Evolutionary conservation across 1,139 yeast species (phyloP), one percentile per base, ranked within the genome.

Genomic region (Candida gigantensis): DNA sequence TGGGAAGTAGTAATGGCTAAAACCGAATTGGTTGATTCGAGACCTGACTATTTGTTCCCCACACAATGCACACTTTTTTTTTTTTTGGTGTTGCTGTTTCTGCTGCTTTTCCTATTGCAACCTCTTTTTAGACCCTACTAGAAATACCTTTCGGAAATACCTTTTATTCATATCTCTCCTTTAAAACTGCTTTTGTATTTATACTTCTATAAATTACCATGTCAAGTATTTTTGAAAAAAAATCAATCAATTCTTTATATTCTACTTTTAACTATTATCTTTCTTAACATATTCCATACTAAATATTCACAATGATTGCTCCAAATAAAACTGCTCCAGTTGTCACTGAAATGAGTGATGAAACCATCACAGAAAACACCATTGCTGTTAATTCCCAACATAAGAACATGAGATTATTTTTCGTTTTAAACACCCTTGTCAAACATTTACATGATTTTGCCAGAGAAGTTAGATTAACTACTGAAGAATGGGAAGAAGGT

Each of bases 401-500:
- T 28, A 41, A 44, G 14, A 48, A 57, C 28, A 46, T 47, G 32
- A 45, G 66, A 31, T 47, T 60, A 29, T 43, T 45, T 34, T 60
- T 52, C 34, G 40, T 60, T n/a, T 37, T 60, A 44, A 52, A 53
- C 16, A 42, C 54, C 19, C 45, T 58, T 12, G 59, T 60, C 6
- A 52, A 47, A 24, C 66, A 60, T 37, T 39, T 60, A 13, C 66
- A 60, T 40, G 64, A 59, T 34, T 60, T 60, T 44, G 63, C 66
- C 12, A 43, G 63, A 26, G 66, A 61, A 40, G 55, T 62, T 2
- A 42, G 62, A 37, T 47, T 61, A 31, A 57, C 62, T 9, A 52
- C 60, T 6, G 64, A 61, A 11, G 66, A 61, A 44, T 61, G 66
- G 66, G 51, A 44, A 34, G 36, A 42, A 10, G 64, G 57, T n/a